These are phyloP conservation scores for Mucor plumbeus DNA, from an alignment of 371 early-diverging fungal genomes.

Conservation along the genomic window DNA sequence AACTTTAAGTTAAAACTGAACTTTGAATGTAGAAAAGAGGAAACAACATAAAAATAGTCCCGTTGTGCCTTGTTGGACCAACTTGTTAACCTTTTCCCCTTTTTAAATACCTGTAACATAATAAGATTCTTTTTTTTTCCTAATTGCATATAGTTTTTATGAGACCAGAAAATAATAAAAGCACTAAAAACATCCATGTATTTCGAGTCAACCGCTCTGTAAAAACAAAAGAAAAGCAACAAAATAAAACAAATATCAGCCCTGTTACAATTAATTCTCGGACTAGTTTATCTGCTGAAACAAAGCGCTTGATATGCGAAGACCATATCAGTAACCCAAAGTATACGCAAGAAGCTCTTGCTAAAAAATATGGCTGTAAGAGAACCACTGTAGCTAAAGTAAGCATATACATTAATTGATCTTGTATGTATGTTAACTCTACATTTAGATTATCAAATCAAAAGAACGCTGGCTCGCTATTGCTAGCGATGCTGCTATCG, in stretches of 20 bases:
- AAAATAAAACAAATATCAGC: neutral
- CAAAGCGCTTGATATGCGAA: conserved; percentile 29
- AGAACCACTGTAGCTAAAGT: conserved; percentile 31
- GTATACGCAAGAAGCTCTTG: conserved; percentile 27
- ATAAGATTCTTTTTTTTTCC: neutral
- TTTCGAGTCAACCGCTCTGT: conserved; percentile 27
- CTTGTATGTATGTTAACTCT: neutral
- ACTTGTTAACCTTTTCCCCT: neutral
- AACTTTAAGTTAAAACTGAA: conserved; percentile 18
- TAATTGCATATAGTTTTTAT: neutral
- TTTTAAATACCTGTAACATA: neutral
- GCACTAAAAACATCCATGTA: conserved; percentile 23
- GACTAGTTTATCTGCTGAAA: conserved; percentile 30
- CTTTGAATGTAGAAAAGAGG: neutral
- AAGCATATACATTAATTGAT: neutral
- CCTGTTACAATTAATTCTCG: conserved; percentile 13
- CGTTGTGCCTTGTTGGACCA: neutral
- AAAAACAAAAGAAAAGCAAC: neutral
- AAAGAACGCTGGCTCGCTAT: conserved; percentile 29
- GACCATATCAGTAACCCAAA: conserved; percentile 27
- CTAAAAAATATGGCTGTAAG: conserved; percentile 30
- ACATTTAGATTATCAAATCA: conserved; percentile 26
- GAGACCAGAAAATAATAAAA: conserved; percentile 10
- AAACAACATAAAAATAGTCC: conserved; percentile 6
- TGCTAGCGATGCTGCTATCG: conserved; percentile 21